Evolutionary conservation across 2,329 filamentous ascomycete genomes (phyloP), one percentile per base, ranked within the genome.

Genomic region (Colletotrichum caudatum): DNA sequence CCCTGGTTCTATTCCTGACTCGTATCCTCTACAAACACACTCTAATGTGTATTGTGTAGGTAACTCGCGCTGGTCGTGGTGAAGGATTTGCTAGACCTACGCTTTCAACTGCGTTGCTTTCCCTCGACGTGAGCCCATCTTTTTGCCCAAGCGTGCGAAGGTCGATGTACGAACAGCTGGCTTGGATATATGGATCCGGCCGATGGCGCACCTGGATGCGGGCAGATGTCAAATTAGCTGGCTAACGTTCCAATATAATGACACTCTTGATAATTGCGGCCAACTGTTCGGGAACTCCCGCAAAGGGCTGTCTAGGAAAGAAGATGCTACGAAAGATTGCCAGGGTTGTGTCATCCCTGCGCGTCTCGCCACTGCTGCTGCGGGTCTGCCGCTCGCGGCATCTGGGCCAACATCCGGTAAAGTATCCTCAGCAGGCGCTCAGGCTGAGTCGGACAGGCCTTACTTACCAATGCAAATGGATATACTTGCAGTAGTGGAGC

Each of bases 221-320:
- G 2, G 74, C 79, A 9, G 80, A 80, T 48, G 70, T 75, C 33
- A 75, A 74, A 14, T 75, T 73, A 5, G 76, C 78, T 2, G 78
- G 77, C 20, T 78, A 80, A 26, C 71, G 78, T 5, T 79, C 77
- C 2, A 76, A 80, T 48, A 79, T 76, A 12, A 78, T 80, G 77
- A 78, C 78, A 48, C 76, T 80, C 20, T 73, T 79, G 39, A 79
- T 80, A 65, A 79, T 80, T 78, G 75, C 77, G 1, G 78, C 77
- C 37, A 80, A 80, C 60, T 75, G 76, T 23, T 76, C 78, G 8
- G 78, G 77, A 3, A 76, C 80, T 41, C 14, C 16, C 18, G 74
- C 20, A 76, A 76, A 18, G 77, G 80, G 61, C 60, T 80, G 12
- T 80, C 80, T 69, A 76, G 78, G 53, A 67, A 74, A n/a, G 64